Evolutionary conservation across 2,329 filamentous ascomycete genomes (phyloP).

Genomic region (Penicillium brasilianum): DNA sequence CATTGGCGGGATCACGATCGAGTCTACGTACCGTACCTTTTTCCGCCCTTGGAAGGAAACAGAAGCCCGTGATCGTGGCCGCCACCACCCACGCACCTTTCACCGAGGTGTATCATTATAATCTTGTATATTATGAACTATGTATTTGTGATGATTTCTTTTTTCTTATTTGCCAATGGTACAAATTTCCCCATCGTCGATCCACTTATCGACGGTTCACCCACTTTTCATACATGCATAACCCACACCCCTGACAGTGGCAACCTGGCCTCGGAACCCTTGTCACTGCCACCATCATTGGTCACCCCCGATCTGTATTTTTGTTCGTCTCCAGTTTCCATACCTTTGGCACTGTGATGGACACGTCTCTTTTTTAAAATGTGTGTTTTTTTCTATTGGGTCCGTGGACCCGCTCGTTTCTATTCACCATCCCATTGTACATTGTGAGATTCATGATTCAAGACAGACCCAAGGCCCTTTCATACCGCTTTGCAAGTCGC

Average conservation of each 20-base stretch:
- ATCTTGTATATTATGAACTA: not conserved
- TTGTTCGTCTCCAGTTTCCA: not conserved
- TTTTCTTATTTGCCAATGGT: not conserved
- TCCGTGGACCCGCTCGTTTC: not conserved
- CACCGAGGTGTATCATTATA: not conserved
- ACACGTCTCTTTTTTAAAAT: too few species aligned
- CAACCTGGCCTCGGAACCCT: conserved; percentile 18
- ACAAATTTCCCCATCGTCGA: conserved; percentile 6
- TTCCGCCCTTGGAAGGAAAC: not conserved
- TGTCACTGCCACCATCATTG: conserved; percentile 10
- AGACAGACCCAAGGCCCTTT: not conserved
- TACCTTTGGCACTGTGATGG: not conserved
- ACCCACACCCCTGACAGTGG: conserved; percentile 23
- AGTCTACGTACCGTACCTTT: conserved; percentile 24
- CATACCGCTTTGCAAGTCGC: not conserved
- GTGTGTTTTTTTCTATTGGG: not conserved
- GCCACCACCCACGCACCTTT: not conserved
- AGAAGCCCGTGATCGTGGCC: not conserved
- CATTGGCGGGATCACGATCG: conserved; percentile 29
- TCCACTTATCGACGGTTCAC: conserved; percentile 5
- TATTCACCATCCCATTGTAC: not conserved
- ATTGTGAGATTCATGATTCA: not conserved
- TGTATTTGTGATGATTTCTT: not conserved
- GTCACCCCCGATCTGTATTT: not conserved
- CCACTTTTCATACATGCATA: conserved; percentile 1